A percentile compares a stretch with the other conserved stretches of the same genome.
Conservation (phyloP, 129 eudicot species). For the Artemisia tridentata region DNA sequence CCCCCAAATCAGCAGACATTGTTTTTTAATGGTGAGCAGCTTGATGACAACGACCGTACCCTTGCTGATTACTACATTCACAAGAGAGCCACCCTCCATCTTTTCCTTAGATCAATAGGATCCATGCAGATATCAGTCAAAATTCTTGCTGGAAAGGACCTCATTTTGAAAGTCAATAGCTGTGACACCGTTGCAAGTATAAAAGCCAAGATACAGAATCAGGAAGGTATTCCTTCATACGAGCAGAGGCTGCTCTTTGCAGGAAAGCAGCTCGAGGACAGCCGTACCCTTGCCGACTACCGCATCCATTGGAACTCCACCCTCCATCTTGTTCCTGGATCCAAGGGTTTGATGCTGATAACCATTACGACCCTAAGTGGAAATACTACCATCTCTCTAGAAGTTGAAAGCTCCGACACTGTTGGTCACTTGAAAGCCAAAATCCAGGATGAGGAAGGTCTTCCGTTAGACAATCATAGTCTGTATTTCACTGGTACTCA, state of each 20-base stretch:
- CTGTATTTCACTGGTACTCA: not conserved
- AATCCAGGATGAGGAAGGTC: not conserved
- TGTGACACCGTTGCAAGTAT: constrained; percentile 5
- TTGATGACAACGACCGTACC: too few species aligned
- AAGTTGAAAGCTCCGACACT: constrained; percentile 7
- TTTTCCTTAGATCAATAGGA: constrained; percentile 8
- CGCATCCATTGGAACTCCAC: constrained; percentile 20
- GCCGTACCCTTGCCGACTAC: constrained; percentile 21
- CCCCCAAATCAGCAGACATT: too few species aligned
- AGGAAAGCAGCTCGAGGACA: constrained; percentile 21
- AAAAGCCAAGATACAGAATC: constrained; percentile 18
- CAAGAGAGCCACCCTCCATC: constrained; percentile 14
- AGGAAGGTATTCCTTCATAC: constrained; percentile 17
- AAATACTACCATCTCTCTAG: constrained; percentile 8
- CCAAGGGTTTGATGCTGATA: constrained; percentile 5
- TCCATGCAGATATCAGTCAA: constrained; percentile 25
- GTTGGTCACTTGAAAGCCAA: not conserved
- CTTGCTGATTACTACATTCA: constrained; percentile 20
- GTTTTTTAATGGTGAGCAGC: too few species aligned
- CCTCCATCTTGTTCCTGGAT: constrained; percentile 12
- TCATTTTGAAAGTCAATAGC: constrained; percentile 19
- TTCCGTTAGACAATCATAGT: constrained; percentile 1
- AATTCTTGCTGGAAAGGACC: constrained; percentile 10
- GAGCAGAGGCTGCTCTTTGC: constrained; percentile 19
- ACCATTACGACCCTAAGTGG: not conserved